Conservation (phyloP, 805 yeast genomes). For the Schizosaccharomyces osmophilus region DNA sequence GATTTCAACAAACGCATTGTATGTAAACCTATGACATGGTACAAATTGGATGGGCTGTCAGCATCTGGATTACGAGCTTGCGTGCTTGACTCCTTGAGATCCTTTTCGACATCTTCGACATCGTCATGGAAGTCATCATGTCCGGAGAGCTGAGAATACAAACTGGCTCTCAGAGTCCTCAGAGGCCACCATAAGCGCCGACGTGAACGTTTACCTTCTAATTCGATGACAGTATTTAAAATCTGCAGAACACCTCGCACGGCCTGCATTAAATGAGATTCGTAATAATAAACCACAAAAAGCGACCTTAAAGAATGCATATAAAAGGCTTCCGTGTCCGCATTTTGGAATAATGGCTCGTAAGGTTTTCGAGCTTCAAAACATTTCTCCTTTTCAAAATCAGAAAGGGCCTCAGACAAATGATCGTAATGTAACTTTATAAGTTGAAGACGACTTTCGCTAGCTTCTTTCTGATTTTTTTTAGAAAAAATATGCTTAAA, state of each 20-base stretch:
- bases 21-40: slow-evolving; percentile 2
- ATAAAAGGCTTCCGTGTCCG: background rate
- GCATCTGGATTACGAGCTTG: slow-evolving; percentile 4
- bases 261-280: background rate
- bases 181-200: slow-evolving; percentile 1
- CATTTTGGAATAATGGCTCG: background rate
- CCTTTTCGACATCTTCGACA: background rate
- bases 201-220: background rate
- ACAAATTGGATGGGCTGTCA: slow-evolving; percentile 2
- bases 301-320: background rate
- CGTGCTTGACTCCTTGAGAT: background rate
- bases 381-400: background rate
- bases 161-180: background rate
- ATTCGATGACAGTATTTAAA: background rate
- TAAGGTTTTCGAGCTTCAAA: background rate
- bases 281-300: background rate
- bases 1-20: background rate
- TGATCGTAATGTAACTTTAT: background rate
- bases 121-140: background rate
- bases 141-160: background rate
- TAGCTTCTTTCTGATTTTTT: background rate
- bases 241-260: background rate
- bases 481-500: background rate
- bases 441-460: background rate
- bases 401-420: background rate